A percentile compares a stretch with the other conserved stretches of the same genome.
These are phyloP conservation scores for Fraxinus baroniana DNA, from an alignment of 305 asterid species.

Conservation along the genomic window DNA sequence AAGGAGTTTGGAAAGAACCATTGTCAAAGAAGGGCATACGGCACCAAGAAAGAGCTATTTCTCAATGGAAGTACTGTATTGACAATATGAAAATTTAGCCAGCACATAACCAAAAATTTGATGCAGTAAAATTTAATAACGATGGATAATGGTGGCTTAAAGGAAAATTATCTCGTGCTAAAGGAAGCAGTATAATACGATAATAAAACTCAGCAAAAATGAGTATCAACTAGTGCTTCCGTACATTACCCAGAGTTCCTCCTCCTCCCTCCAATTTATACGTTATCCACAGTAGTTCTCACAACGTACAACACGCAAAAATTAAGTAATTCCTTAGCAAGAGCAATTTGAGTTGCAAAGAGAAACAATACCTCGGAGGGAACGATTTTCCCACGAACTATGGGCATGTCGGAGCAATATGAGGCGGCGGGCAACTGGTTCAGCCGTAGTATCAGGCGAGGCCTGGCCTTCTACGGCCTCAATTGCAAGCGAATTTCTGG, in stretches of 20 bases:
- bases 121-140: neutral
- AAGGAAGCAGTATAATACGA: neutral
- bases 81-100: neutral
- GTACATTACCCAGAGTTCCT: neutral
- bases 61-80: neutral
- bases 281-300: neutral
- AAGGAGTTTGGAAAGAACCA: no score
- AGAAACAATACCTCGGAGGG: constrained; percentile 56
- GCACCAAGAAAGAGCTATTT: neutral
- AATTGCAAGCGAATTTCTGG: constrained; percentile 33
- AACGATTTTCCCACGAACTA: constrained; percentile 72
- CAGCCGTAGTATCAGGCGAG: constrained; percentile 36
- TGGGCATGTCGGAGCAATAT: constrained; percentile 84
- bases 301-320: neutral
- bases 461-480: constrained; percentile 37
- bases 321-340: neutral
- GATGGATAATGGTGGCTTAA: neutral
- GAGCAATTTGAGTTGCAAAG: neutral
- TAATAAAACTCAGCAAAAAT: neutral
- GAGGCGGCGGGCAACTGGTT: constrained; percentile 66
- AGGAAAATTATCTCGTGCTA: neutral
- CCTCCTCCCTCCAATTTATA: neutral
- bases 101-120: neutral
- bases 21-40: neutral
- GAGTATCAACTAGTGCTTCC: neutral